Evolutionary conservation across 495 filamentous ascomycete species (phyloP), one percentile per base, ranked within the genome.

Genomic region (Talaromyces trachyspermus): DNA sequence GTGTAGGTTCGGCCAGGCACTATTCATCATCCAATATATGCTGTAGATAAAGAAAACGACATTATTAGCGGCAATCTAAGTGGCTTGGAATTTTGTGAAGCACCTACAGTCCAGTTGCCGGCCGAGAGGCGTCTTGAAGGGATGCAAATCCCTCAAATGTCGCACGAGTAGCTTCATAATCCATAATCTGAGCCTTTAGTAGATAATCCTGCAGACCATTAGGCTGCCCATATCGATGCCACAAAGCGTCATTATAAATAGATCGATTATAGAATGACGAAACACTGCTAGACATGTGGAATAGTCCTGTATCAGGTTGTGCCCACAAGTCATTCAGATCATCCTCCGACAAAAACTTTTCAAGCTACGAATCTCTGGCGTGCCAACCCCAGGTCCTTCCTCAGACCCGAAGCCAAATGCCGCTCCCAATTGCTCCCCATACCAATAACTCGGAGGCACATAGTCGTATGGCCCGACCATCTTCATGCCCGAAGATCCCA

Each of bases 401-500:
- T 84, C 81, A 6, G 77, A 77, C 0, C 78, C 78, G 27, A 85
- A 83, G 0, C 80, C 80, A 49, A 78, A 81, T 0, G 78, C 80
- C 0, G 75, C 77, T 0, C 80, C 80, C 0, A 69, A 46, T 22
- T 64, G 50, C 17, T 65, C 62, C 12, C 70, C 67, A 42, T 73
- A 79, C 79, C 79, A 84, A 57, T 85, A 84, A 30, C 74, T 77
- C 0, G 80, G 80, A 4, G 81, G 76, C 0, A 80, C 76, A 76
- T 78, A 84, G 60, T 84, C 81, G 52, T 85, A 85, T 0, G 81
- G 81, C 0, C 81, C 81, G 1, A 76, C 73, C 80, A 84, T 84
- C 51, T 81, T 83, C 69, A 85, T 71, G 1, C 80, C 80, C 0
- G 75, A 75, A 0, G 76, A 72, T 0, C 74, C 76, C 0, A 81